A percentile compares a stretch with the other conserved stretches of the same genome.
Conservation (phyloP, 176 grass and related monocot species). For the Luzula sylvatica region DNA sequence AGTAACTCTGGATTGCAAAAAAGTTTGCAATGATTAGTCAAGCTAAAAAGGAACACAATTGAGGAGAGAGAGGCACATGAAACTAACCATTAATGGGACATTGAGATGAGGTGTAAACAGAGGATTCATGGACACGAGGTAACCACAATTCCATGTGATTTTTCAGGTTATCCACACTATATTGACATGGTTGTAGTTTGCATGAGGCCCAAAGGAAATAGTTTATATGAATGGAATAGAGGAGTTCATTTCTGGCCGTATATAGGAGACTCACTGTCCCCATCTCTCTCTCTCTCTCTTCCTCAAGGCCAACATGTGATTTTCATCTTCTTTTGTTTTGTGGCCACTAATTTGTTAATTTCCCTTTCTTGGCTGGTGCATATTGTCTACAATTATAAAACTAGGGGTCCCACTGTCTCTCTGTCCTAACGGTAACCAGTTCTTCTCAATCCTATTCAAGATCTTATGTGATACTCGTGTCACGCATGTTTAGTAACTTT, state of each 20-base stretch:
- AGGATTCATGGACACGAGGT: too few species aligned
- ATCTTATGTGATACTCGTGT: too few species aligned
- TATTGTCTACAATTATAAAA: not conserved
- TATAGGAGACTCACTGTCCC: not conserved
- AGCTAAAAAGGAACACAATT: too few species aligned
- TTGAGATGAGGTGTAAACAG: too few species aligned
- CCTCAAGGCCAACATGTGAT: slow-evolving; percentile 4
- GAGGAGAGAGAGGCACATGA: too few species aligned
- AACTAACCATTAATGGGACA: too few species aligned
- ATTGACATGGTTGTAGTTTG: not conserved
- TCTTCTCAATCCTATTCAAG: not conserved
- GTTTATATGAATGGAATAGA: not conserved
- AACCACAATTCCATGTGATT: too few species aligned
- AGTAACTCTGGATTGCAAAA: slow-evolving; percentile 1
- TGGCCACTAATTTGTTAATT: slow-evolving; percentile 14
- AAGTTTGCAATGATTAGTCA: not conserved
- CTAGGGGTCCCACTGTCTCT: not conserved
- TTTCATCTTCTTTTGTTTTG: slow-evolving; percentile 7
- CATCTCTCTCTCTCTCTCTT: too few species aligned
- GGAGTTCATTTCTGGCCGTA: slow-evolving; percentile 8
- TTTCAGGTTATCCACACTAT: not conserved
- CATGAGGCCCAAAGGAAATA: not conserved
- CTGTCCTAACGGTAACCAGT: not conserved
- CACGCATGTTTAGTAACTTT: too few species aligned
- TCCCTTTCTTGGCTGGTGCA: not conserved